Conservation (phyloP, 176 grass and related monocot species). For the Metroxylon sagu region DNA sequence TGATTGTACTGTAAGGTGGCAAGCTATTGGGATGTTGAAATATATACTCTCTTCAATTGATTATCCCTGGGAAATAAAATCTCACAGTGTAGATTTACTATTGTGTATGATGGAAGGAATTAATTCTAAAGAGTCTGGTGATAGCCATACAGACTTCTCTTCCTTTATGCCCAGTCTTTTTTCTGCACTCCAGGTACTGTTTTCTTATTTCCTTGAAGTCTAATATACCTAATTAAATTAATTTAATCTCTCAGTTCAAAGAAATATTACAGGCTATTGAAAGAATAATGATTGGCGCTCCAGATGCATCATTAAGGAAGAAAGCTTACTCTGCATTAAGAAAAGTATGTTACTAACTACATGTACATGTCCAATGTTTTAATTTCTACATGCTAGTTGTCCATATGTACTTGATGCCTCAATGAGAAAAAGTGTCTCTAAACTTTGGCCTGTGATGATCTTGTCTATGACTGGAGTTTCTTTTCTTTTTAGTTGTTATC, state of each 20-base stretch:
- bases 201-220: conserved; percentile 2
- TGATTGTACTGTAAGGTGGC: conserved; percentile 42
- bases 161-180: conserved; percentile 34
- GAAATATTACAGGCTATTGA: conserved; percentile 54
- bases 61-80: conserved; percentile 79
- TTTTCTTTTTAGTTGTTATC: too few relatives aligned
- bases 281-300: conserved; percentile 62
- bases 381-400: conserved; percentile 1
- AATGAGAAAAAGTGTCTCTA: too few relatives aligned
- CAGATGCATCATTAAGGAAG: conserved; percentile 50
- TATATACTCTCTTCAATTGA: conserved; percentile 44
- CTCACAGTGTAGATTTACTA: conserved; percentile 51
- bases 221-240: conserved; percentile 1
- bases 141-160: conserved; percentile 33
- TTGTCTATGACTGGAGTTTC: too few relatives aligned
- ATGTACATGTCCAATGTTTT: too few relatives aligned
- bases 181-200: conserved; percentile 55
- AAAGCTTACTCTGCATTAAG: conserved; percentile 67
- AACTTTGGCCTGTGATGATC: too few relatives aligned
- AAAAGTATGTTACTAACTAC: conserved; percentile 27
- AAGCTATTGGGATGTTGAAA: conserved; percentile 62
- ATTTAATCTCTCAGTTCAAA: conserved; percentile 17
- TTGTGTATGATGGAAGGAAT: conserved; percentile 39
- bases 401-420: too few relatives aligned
- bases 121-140: conserved; percentile 26